These are phyloP conservation scores for Barnettozyma siamensis DNA, from an alignment of 805 yeast species.

Conservation along the genomic window DNA sequence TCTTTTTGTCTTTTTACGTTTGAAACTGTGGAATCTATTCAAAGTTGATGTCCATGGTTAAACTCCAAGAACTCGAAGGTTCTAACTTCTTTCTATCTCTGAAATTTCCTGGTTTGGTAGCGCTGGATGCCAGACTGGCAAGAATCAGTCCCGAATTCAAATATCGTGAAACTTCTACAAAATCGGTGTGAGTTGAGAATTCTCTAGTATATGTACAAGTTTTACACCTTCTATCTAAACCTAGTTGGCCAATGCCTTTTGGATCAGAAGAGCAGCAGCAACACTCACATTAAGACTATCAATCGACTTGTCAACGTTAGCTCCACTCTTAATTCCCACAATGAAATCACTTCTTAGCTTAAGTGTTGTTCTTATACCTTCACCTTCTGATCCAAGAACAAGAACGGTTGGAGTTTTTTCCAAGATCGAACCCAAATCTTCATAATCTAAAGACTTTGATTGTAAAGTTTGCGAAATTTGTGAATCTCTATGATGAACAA, in stretches of 20 bases:
- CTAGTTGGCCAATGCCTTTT: slow-evolving; percentile 13
- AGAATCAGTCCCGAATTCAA: too few relatives aligned
- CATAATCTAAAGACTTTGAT: slow-evolving; percentile 32
- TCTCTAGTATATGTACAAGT: slow-evolving; percentile 1
- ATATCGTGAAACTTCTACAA: too few relatives aligned
- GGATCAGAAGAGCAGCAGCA: slow-evolving; percentile 69
- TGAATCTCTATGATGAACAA: slow-evolving; percentile 28
- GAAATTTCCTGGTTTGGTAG: too few relatives aligned
- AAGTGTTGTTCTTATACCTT: slow-evolving; percentile 68
- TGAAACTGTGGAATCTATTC: too few relatives aligned
- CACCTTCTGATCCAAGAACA: slow-evolving; percentile 82
- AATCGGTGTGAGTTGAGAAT: too few relatives aligned
- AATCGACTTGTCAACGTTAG: slow-evolving; percentile 34
- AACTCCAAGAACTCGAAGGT: too few relatives aligned
- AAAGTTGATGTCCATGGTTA: too few relatives aligned
- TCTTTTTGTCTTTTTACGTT: too few relatives aligned
- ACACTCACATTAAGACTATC: slow-evolving; percentile 89
- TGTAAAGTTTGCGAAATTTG: slow-evolving; percentile 24
- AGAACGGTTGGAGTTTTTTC: slow-evolving; percentile 54
- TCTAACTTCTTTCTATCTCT: too few relatives aligned
- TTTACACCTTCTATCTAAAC: too few relatives aligned
- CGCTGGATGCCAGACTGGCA: too few relatives aligned
- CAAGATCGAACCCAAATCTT: slow-evolving; percentile 40
- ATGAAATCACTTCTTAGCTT: slow-evolving; percentile 48
- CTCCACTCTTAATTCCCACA: slow-evolving; percentile 30